phyloP scores from a whole-genome alignment of 768 basidiomycete genomes.

The Sistotremastrum niveocremeum region DNA sequence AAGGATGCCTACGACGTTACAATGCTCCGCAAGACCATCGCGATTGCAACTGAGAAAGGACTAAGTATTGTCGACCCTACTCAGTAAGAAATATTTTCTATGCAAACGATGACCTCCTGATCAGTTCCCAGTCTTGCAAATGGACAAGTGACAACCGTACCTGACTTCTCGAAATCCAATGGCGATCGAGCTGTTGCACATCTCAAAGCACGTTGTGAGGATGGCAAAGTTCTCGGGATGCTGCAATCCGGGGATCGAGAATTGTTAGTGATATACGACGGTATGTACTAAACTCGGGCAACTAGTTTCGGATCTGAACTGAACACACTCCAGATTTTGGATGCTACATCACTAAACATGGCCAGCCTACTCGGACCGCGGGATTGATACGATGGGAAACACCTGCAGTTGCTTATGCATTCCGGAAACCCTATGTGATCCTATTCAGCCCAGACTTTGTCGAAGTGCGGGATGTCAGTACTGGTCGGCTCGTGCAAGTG shows the following conservation, averaged over 20 bases:
- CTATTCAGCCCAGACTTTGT: slow-evolving; percentile 65
- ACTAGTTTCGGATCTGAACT: not conserved
- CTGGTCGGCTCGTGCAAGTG: slow-evolving; percentile 68
- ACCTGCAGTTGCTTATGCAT: slow-evolving; percentile 45
- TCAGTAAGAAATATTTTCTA: slow-evolving; percentile 31
- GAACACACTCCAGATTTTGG: slow-evolving; percentile 40
- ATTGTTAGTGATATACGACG: slow-evolving; percentile 61
- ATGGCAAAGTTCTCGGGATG: slow-evolving; percentile 52
- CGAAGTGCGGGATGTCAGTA: slow-evolving; percentile 53
- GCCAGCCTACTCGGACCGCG: slow-evolving; percentile 44
- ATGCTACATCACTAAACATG: slow-evolving; percentile 62
- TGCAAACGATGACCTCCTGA: not conserved
- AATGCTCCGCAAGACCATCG: slow-evolving; percentile 46
- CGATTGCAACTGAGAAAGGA: slow-evolving; percentile 49
- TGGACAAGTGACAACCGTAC: slow-evolving; percentile 32
- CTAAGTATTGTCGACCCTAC: slow-evolving; percentile 55
- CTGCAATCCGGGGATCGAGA: slow-evolving; percentile 41
- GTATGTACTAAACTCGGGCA: slow-evolving; percentile 25
- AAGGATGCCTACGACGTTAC: slow-evolving; percentile 54
- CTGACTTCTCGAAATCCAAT: slow-evolving; percentile 36
- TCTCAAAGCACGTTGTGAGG: slow-evolving; percentile 47
- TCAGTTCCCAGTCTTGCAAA: slow-evolving; percentile 2
- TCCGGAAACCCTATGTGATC: slow-evolving; percentile 49
- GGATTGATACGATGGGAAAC: slow-evolving; percentile 72
- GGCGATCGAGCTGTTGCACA: slow-evolving; percentile 26